These are phyloP conservation scores for Daldinia bambusicola DNA, from an alignment of 495 filamentous ascomycete genomes.

Conservation along the genomic window DNA sequence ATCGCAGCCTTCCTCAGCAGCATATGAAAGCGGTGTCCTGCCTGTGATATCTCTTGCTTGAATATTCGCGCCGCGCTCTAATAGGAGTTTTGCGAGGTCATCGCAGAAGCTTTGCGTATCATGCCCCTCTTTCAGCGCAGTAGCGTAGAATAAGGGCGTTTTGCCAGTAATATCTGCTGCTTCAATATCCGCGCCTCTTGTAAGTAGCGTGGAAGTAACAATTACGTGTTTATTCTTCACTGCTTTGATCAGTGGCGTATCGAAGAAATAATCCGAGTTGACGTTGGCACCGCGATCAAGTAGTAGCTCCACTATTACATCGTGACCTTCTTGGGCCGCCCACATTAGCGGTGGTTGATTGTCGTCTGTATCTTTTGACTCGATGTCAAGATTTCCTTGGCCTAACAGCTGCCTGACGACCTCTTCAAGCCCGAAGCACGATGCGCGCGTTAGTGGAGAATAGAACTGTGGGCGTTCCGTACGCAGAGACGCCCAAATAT, in stretches of 20 bases:
- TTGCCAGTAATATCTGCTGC: background rate
- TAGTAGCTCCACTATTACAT: background rate
- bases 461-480: background rate
- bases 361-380: background rate
- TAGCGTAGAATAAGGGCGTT: background rate
- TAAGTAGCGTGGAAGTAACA: background rate
- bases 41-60: conserved; percentile 1
- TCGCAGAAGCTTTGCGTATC: background rate
- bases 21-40: conserved; percentile 1
- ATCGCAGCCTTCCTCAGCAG: background rate
- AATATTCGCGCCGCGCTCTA: background rate
- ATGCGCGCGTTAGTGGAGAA: background rate
- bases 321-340: background rate
- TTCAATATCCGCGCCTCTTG: background rate
- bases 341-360: background rate
- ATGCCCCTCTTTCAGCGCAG: background rate
- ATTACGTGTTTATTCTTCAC: background rate
- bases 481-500: background rate
- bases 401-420: background rate
- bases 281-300: background rate
- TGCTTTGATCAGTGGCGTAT: background rate
- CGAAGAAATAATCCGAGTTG: background rate
- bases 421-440: background rate
- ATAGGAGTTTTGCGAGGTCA: background rate
- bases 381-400: background rate